phyloP scores from a whole-genome alignment of 345 rosid species.

The Brassica juncea region DNA sequence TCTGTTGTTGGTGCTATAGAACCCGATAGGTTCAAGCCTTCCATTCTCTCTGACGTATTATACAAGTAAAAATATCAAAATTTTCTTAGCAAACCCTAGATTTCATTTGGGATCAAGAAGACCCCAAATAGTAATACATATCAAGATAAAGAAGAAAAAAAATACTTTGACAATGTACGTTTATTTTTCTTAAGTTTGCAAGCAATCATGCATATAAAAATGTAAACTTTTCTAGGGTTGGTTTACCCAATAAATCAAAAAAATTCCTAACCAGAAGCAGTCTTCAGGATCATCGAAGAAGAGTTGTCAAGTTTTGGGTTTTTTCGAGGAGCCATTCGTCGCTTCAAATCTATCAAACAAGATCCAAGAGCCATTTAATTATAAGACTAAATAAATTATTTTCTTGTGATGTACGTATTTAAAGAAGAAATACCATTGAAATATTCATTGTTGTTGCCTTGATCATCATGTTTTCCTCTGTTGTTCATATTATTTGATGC shows the following conservation, averaged over 20 bases:
- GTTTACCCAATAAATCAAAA: slow-evolving; percentile 53
- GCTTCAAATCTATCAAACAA: slow-evolving; percentile 51
- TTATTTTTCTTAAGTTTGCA: background rate
- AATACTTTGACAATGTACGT: slow-evolving; percentile 8
- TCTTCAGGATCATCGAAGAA: slow-evolving; percentile 55
- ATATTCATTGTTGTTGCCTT: background rate
- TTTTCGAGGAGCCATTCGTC: slow-evolving; percentile 42
- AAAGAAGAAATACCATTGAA: slow-evolving; percentile 38
- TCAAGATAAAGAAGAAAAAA: background rate
- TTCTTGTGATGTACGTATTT: slow-evolving; percentile 26
- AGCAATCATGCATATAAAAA: slow-evolving; percentile 26
- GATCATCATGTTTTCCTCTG: slow-evolving; percentile 27
- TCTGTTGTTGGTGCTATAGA: slow-evolving; percentile 58
- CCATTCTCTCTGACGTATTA: slow-evolving; percentile 60
- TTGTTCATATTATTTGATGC: slow-evolving; percentile 34
- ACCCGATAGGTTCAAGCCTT: slow-evolving; percentile 69
- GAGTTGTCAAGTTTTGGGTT: slow-evolving; percentile 49
- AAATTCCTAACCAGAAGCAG: slow-evolving; percentile 58
- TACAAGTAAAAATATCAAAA: background rate
- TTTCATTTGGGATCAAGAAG: slow-evolving; percentile 30
- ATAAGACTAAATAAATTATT: background rate
- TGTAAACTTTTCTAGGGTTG: slow-evolving; percentile 43
- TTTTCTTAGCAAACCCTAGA: background rate
- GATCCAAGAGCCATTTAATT: background rate
- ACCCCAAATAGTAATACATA: slow-evolving; percentile 23